Base-by-base conservation (phyloP, 768 basidiomycete species). In the Boletus fagicola region DNA sequence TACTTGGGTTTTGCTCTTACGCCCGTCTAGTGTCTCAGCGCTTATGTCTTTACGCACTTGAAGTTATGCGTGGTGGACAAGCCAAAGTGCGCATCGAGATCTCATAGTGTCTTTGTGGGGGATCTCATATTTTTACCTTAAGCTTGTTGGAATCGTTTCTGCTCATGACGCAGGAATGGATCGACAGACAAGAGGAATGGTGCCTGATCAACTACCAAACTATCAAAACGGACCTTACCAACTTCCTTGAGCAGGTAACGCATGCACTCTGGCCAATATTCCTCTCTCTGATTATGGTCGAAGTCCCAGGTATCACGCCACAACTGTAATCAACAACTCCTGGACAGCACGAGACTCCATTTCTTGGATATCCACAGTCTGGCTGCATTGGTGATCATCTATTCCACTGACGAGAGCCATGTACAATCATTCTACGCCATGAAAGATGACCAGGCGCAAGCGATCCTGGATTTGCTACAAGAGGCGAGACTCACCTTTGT, bases 401-500 rank as follows among this genome's bases (percentile, higher is more conserved):
- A 62, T 57, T 59, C 58, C 16, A 68, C 48, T 6, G 57, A 72
- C 31, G 20, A 57, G 39, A 46, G 33, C 36, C 54, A 58, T 39
- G 33, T 64, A 18, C 38, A 59, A 28, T 62, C 62, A 22, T 64
- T 68, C 18, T 68, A 67, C 13, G 52, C 58, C n/a, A 57, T 66
- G 58, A 64, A 13, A 15, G 63, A 62, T n/a, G 42, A 54, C 1
- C 57, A 62, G 39, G 71, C 71, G 2, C 70, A 70, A 40, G 43
- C 54, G 11, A 63, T 72, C 26, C 40, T 69, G 31, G 61, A 71
- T 58, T 59, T 72, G 8, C 46, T 71, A 22, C 71, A 71, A 49
- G 65, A 65, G 47, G 71, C 42, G 36, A 48, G 59, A 0, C 6
- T 53, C 28, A 0, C 18, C 16, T 7, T 48, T 45, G 24, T 22